A percentile compares a stretch with the other conserved stretches of the same genome.
Conservation (phyloP, 148 eudicot species). For the Rhododendron ovatum region DNA sequence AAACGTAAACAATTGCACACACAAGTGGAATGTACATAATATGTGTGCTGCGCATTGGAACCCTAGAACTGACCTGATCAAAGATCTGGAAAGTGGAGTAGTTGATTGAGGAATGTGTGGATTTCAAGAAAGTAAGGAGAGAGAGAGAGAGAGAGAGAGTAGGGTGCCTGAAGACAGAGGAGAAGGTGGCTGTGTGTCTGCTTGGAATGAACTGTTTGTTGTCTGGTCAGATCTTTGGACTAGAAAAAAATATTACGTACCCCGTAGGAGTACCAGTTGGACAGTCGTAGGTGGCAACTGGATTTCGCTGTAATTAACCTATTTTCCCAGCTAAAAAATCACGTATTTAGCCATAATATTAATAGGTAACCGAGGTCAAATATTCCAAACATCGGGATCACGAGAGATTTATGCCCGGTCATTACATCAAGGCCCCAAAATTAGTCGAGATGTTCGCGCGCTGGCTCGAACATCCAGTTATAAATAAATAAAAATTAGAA, state of each 20-base stretch:
- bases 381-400: no score
- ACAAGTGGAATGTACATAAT: neutral
- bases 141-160: constrained; percentile 17
- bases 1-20: neutral
- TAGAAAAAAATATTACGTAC: neutral
- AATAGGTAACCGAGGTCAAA: no score
- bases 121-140: neutral
- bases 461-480: no score
- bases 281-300: neutral
- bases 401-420: no score
- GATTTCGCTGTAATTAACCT: neutral
- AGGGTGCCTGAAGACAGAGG: neutral
- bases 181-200: neutral
- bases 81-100: neutral
- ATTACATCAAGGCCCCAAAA: no score
- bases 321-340: neutral
- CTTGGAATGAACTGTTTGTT: neutral
- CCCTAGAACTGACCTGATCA: constrained; percentile 14
- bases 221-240: neutral
- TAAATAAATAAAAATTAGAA: no score
- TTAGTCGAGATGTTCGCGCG: no score
- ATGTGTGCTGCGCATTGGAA: neutral
- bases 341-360: neutral
- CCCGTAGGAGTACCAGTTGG: neutral
- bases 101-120: constrained; percentile 5